A percentile compares a stretch with the other conserved stretches of the same genome.
Evolutionary conservation across 2,329 filamentous ascomycete genomes (phyloP).

Genomic region (Colletotrichum aenigma): DNA sequence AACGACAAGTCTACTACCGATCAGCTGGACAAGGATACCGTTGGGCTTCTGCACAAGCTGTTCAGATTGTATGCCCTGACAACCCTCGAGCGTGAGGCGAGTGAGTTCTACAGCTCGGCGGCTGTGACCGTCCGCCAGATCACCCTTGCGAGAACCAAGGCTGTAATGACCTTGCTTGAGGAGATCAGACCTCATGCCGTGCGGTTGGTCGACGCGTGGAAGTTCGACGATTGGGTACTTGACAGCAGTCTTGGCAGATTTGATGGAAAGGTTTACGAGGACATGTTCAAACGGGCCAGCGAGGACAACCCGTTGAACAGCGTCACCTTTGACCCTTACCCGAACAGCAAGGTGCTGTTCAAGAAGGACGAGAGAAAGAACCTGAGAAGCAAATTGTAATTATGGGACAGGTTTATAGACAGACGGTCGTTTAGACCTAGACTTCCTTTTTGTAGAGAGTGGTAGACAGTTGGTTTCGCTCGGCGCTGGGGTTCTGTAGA

Average conservation of each 20-base stretch:
- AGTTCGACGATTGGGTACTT: slow-evolving; percentile 79
- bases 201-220: slow-evolving; percentile 74
- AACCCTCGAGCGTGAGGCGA: slow-evolving; percentile 67
- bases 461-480: not conserved
- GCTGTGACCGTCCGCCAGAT: slow-evolving; percentile 77
- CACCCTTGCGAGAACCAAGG: slow-evolving; percentile 69
- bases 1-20: slow-evolving; percentile 50
- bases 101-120: slow-evolving; percentile 73
- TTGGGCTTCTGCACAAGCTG: slow-evolving; percentile 69
- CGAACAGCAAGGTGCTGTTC: slow-evolving; percentile 63
- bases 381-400: slow-evolving; percentile 51
- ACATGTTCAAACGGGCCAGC: slow-evolving; percentile 74
- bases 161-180: slow-evolving; percentile 80
- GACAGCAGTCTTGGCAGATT: slow-evolving; percentile 72
- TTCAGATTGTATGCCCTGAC: slow-evolving; percentile 80
- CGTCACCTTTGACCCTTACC: slow-evolving; percentile 75
- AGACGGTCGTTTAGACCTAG: not conserved
- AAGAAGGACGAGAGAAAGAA: slow-evolving; percentile 59
- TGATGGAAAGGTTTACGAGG: slow-evolving; percentile 79
- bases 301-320: slow-evolving; percentile 77
- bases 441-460: not conserved
- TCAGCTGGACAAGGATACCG: slow-evolving; percentile 61
- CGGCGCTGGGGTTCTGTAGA: not conserved
- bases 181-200: slow-evolving; percentile 78
- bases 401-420: not conserved